Percentiles rank a stretch among this genome's conserved stretches.
Evolutionary conservation across 1,284 basidiomycete species (phyloP).

Genomic region (Ustilago shanxiensis): DNA sequence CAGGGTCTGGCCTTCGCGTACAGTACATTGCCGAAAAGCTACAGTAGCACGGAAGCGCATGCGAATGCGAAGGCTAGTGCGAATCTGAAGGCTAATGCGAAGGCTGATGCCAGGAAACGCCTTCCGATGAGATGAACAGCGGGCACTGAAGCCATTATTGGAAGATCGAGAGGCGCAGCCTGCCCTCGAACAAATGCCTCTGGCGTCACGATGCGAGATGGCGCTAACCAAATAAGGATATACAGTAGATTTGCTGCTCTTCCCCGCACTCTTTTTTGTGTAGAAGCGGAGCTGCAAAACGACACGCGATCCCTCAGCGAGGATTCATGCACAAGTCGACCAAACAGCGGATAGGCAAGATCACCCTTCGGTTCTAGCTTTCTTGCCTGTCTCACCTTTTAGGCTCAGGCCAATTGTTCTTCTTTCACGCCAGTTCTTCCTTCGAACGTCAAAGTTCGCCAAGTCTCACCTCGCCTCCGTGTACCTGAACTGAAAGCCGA

Average conservation of each 20-base stretch:
- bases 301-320: background rate
- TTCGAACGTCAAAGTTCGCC: background rate
- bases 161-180: background rate
- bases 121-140: background rate
- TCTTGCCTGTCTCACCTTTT: background rate
- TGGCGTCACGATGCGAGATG: background rate
- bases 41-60: background rate
- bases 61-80: too few species aligned
- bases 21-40: background rate
- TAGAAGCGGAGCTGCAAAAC: background rate
- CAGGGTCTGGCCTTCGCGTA: background rate
- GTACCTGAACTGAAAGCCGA: constrained; percentile 4
- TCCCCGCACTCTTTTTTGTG: background rate
- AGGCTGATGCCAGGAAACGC: background rate
- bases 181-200: background rate
- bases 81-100: too few species aligned
- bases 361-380: background rate
- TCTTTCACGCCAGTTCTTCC: background rate
- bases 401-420: too few species aligned
- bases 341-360: background rate
- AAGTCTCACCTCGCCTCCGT: background rate
- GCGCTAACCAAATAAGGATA: constrained; percentile 7
- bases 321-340: background rate
- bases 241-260: background rate
- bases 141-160: background rate